phyloP scores from a whole-genome alignment of 2,329 filamentous ascomycete species.

The Ascochyta clinopodiicola region DNA sequence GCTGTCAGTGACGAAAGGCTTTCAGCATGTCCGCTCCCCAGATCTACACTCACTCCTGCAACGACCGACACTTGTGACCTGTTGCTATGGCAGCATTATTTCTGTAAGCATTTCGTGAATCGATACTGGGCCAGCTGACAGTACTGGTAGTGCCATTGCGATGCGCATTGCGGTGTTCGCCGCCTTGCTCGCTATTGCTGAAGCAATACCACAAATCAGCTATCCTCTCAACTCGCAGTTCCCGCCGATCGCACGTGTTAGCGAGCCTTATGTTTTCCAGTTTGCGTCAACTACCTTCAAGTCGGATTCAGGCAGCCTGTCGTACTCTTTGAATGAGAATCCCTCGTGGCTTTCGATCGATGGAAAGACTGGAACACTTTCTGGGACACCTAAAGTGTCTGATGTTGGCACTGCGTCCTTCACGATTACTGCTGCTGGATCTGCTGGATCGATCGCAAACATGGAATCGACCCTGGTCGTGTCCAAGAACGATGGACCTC shows the following conservation, averaged over 20 bases:
- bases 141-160: slow-evolving; percentile 20
- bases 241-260: slow-evolving; percentile 76
- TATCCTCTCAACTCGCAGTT: slow-evolving; percentile 88
- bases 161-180: slow-evolving; percentile 26
- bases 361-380: slow-evolving; percentile 67
- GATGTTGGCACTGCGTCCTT: slow-evolving; percentile 68
- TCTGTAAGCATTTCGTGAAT: slow-evolving; percentile 21
- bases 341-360: slow-evolving; percentile 81
- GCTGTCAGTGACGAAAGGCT: slow-evolving; percentile 33
- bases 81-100: slow-evolving; percentile 23
- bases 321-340: slow-evolving; percentile 69
- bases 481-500: slow-evolving; percentile 63
- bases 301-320: slow-evolving; percentile 61
- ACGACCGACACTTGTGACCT: slow-evolving; percentile 17
- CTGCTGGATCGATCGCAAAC: slow-evolving; percentile 63
- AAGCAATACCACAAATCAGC: slow-evolving; percentile 49
- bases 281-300: slow-evolving; percentile 78
- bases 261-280: slow-evolving; percentile 70
- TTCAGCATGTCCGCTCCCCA: slow-evolving; percentile 27
- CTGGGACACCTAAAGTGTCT: slow-evolving; percentile 68
- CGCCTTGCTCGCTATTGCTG: slow-evolving; percentile 22
- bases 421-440: slow-evolving; percentile 72
- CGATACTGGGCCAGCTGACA: slow-evolving; percentile 1
- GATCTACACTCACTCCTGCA: slow-evolving; percentile 14
- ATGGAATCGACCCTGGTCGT: slow-evolving; percentile 76